These are phyloP conservation scores for Cytospora paraplurivora DNA, from an alignment of 2,329 filamentous ascomycete genomes.

Conservation along the genomic window DNA sequence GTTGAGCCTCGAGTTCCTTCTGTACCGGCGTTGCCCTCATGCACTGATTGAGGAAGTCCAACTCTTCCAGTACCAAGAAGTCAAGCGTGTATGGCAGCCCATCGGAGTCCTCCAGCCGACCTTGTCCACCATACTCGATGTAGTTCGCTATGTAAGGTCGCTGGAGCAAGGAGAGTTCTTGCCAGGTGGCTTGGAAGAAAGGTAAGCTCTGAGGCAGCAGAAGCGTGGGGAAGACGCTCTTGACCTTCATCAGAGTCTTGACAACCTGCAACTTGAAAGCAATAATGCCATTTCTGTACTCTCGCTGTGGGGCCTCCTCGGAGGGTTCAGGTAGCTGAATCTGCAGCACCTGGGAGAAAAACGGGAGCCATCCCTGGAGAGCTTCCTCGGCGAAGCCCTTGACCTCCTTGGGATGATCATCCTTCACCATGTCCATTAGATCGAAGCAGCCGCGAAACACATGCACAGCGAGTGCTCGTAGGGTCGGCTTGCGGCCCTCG, in stretches of 20 bases:
- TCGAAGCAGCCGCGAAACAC: constrained; percentile 93
- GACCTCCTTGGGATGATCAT: constrained; percentile 84
- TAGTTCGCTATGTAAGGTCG: constrained; percentile 79
- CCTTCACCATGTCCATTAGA: constrained; percentile 94
- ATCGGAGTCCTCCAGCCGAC: constrained; percentile 85
- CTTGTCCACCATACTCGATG: constrained; percentile 82
- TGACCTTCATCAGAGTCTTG: constrained; percentile 89
- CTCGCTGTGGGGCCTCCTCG: constrained; percentile 56
- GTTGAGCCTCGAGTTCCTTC: constrained; percentile 81
- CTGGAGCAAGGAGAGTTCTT: constrained; percentile 76
- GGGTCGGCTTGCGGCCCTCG: constrained; percentile 69
- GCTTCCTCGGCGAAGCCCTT: constrained; percentile 88
- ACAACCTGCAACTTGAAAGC: constrained; percentile 92
- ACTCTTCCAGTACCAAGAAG: constrained; percentile 87
- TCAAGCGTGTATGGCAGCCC: constrained; percentile 93
- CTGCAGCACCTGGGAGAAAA: constrained; percentile 81
- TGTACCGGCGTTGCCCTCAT: constrained; percentile 86
- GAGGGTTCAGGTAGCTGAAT: constrained; percentile 69
- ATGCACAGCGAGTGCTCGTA: constrained; percentile 83
- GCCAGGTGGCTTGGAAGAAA: constrained; percentile 87
- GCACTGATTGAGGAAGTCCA: constrained; percentile 92
- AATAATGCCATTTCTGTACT: constrained; percentile 78
- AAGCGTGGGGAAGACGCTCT: constrained; percentile 78
- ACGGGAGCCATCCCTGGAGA: constrained; percentile 81
- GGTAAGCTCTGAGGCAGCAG: constrained; percentile 79